Evolutionary conservation across 2,329 filamentous ascomycete genomes (phyloP), one percentile per base, ranked within the genome.

Genomic region (Fusarium multiceps): DNA sequence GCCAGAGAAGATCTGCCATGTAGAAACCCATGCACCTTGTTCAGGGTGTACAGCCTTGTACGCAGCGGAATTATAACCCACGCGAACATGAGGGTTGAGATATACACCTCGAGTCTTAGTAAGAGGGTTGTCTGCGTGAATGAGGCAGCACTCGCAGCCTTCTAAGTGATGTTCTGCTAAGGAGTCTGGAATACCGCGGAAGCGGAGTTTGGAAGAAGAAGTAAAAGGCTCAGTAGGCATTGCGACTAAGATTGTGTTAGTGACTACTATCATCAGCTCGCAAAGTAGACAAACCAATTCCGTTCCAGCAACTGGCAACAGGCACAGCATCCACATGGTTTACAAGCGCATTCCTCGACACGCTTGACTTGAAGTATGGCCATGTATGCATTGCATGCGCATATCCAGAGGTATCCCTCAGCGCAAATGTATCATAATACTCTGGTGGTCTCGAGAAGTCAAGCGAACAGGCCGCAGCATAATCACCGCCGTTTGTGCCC

Each of bases 91-190:
- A 3, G 91, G 90, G 76, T 93, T 93, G 41, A 93, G 75, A 77
- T 84, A 93, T 8, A 93, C 87, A 51, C 91, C 89, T 57, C 79
- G 70, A 8, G 78, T 77, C 59, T 75, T 75, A 7, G 84, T 84
- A 7, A 89, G 79, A 3, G 87, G 87, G 72, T 93, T 93, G 74
- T 93, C 91, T 4, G 88, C 87, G 75, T 93, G 91, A 57, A 93
- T 89, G 55, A 94, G 86, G 78, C 92, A 94, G 81, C 92, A 94
- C 79, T 94, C 92, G 16, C 89, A 92, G n/a, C 85, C 92, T 78
- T 94, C 92, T 27, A 94, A 82, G 74, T 93, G 91, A 27, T 82
- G 74, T 10, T 78, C 74, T 4, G 88, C 88, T 2, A 95, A 85
- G 6, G 84, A 85, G 74, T 92, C 90, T 0, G 87, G 75, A 23